Conservation (phyloP, 495 filamentous ascomycete species). For the Xylona heveae region DNA sequence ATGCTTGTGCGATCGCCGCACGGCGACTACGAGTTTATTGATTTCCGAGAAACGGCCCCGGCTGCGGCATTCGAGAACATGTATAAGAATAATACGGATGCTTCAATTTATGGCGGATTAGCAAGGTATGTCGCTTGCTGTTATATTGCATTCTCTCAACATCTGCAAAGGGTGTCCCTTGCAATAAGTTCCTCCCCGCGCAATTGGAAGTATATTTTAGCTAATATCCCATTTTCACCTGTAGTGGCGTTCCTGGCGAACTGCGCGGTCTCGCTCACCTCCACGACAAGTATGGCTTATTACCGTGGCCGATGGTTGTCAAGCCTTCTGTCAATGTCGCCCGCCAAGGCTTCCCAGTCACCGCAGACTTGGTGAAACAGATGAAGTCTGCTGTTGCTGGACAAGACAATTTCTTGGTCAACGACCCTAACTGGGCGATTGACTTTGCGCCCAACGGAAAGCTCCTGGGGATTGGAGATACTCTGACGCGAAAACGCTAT, state of each 20-base stretch:
- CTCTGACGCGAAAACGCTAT: constrained; percentile 55
- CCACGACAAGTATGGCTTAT: constrained; percentile 47
- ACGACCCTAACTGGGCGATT: constrained; percentile 56
- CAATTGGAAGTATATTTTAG: no score
- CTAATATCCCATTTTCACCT: neutral
- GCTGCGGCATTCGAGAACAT: constrained; percentile 59
- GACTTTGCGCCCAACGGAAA: constrained; percentile 78
- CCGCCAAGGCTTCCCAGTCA: constrained; percentile 50
- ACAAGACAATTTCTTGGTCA: constrained; percentile 39
- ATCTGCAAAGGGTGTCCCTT: no score
- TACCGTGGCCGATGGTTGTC: constrained; percentile 50
- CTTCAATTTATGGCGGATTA: constrained; percentile 35
- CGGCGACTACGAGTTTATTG: constrained; percentile 51
- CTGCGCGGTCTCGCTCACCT: constrained; percentile 54
- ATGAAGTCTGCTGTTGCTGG: constrained; percentile 25
- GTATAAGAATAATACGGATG: constrained; percentile 37
- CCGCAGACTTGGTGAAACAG: constrained; percentile 45
- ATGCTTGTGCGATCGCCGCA: constrained; percentile 44
- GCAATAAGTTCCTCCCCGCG: no score
- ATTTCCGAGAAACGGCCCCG: constrained; percentile 75
- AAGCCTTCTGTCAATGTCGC: constrained; percentile 55
- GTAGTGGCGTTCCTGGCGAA: constrained; percentile 64
- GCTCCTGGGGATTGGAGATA: constrained; percentile 46
- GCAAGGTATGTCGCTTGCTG: constrained; percentile 44
- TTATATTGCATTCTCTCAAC: no score